Conservation (phyloP, 768 basidiomycete genomes). For the Favolaschia claudopus region DNA sequence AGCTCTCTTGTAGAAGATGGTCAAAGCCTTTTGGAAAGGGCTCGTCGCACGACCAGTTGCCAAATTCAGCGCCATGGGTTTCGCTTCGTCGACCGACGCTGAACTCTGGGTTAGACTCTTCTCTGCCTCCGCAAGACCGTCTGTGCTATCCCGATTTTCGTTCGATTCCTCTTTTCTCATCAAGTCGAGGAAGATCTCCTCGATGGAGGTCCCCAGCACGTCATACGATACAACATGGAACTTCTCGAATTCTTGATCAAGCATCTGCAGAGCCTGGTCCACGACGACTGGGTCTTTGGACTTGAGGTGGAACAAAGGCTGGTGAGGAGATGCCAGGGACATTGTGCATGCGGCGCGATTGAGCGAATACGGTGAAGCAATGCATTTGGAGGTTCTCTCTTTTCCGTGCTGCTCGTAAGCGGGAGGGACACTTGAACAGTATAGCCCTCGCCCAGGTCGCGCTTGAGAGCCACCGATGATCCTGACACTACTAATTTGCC, state of each 20-base stretch:
- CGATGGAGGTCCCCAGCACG: slow-evolving; percentile 74
- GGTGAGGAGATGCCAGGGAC: slow-evolving; percentile 49
- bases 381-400: slow-evolving; percentile 25
- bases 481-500: slow-evolving; percentile 78
- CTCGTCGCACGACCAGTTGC: slow-evolving; percentile 59
- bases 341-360: slow-evolving; percentile 54
- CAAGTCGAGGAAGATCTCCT: slow-evolving; percentile 80
- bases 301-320: slow-evolving; percentile 62
- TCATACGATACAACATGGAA: slow-evolving; percentile 62
- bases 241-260: slow-evolving; percentile 51
- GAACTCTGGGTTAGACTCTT: slow-evolving; percentile 10
- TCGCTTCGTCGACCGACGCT: slow-evolving; percentile 20
- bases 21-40: slow-evolving; percentile 68
- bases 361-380: slow-evolving; percentile 50
- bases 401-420: slow-evolving; percentile 3
- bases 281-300: slow-evolving; percentile 63
- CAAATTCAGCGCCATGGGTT: slow-evolving; percentile 42
- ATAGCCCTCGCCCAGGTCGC: slow-evolving; percentile 68
- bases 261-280: slow-evolving; percentile 57
- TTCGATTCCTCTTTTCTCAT: too few species aligned
- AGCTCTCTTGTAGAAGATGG: slow-evolving; percentile 75
- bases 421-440: not conserved
- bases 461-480: slow-evolving; percentile 75
- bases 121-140: too few species aligned
- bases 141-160: slow-evolving; percentile 47